A percentile compares a stretch with the other conserved stretches of the same genome.
phyloP scores from a whole-genome alignment of 1,284 basidiomycete genomes.

The Malassezia nana region DNA sequence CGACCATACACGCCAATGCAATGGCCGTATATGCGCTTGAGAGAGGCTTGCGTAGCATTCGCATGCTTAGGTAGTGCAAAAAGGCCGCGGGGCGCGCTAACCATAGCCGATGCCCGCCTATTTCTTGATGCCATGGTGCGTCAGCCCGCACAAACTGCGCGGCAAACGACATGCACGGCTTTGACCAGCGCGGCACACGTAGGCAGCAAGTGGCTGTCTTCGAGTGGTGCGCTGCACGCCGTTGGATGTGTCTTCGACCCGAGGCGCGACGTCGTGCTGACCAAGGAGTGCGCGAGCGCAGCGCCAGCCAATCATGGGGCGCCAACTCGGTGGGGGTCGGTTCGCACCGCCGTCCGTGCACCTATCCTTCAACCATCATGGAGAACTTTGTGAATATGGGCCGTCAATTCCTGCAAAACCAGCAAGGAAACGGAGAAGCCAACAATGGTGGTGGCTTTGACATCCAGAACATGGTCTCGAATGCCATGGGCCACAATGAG shows the following conservation, averaged over 20 bases:
- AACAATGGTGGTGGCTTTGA: background rate
- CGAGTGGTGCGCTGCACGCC: background rate
- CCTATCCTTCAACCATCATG: conserved; percentile 4
- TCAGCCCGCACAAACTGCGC: background rate
- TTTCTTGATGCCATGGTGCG: background rate
- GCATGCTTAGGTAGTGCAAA: background rate
- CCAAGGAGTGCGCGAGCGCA: no score
- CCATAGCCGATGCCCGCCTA: background rate
- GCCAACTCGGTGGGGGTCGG: no score
- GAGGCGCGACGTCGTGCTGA: no score
- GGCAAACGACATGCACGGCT: background rate
- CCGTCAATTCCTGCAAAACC: conserved; percentile 13
- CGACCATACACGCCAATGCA: background rate
- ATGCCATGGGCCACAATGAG: background rate
- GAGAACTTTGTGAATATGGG: conserved; percentile 21
- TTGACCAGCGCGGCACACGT: background rate
- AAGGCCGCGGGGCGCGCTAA: background rate
- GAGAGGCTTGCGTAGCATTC: background rate
- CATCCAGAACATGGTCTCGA: background rate
- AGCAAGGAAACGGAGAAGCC: background rate
- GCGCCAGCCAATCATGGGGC: no score
- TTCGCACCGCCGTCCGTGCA: conserved; percentile 1
- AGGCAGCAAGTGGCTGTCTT: background rate
- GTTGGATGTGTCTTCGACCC: background rate
- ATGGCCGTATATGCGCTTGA: background rate